Evolutionary conservation across 176 grass and related monocot species (phyloP).

Genomic region (Triticum urartu): DNA sequence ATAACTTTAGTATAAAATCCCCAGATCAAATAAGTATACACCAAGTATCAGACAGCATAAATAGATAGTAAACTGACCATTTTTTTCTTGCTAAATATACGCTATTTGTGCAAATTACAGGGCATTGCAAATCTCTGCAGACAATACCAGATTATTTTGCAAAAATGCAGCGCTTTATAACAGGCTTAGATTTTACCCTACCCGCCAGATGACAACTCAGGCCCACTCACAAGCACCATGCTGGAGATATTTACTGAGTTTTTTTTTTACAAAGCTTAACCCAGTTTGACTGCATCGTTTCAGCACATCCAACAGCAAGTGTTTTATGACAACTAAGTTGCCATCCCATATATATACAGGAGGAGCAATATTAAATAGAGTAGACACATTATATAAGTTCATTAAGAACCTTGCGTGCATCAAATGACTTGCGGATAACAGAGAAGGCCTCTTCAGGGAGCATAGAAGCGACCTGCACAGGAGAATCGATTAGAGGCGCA

Average conservation of each 20-base stretch:
- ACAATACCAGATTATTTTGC: background rate
- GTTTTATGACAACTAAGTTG: background rate
- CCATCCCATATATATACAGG: background rate
- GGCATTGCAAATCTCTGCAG: background rate
- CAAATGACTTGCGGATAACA: constrained; percentile 90
- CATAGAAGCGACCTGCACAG: constrained; percentile 77
- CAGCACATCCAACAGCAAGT: constrained; percentile 23
- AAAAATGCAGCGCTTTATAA: background rate
- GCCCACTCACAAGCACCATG: background rate
- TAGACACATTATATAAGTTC: constrained; percentile 15
- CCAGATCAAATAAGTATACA: background rate
- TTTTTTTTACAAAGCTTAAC: background rate
- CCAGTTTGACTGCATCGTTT: background rate
- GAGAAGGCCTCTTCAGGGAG: constrained; percentile 83
- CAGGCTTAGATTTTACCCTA: background rate
- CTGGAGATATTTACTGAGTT: background rate
- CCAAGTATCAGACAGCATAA: background rate
- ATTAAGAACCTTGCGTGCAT: constrained; percentile 83
- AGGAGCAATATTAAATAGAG: constrained; percentile 19
- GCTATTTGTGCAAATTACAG: background rate
- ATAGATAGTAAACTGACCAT: background rate
- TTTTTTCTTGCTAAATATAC: background rate
- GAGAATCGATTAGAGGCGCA: constrained; percentile 4
- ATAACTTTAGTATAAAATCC: background rate
- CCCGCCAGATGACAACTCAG: background rate